Conservation (phyloP, 106 monocot genomes). For the Dendrobium chrysotoxum region DNA sequence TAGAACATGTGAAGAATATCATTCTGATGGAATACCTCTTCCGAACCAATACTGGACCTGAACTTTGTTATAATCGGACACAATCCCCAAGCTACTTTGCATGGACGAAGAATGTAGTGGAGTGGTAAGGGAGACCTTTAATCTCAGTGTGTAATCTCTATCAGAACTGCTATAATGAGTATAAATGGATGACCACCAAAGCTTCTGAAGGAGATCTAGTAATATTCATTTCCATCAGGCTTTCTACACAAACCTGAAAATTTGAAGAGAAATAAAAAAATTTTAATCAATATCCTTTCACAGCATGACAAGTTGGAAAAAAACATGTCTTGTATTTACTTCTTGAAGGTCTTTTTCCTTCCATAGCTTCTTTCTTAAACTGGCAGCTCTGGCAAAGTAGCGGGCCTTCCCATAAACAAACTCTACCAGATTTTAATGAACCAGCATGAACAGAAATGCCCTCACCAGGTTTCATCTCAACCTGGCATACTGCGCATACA, state of each 20-base stretch:
- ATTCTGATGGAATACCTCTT: background rate
- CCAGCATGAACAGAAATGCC: constrained; percentile 54
- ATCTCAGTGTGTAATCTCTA: too few species aligned
- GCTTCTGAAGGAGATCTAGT: background rate
- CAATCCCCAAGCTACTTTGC: background rate
- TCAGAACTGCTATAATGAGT: background rate
- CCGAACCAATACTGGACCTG: background rate
- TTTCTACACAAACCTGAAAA: background rate
- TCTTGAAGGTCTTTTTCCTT: constrained; percentile 49
- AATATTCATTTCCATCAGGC: background rate
- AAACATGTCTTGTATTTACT: background rate
- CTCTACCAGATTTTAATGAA: constrained; percentile 21
- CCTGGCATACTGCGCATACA: constrained; percentile 72
- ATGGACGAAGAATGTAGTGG: background rate
- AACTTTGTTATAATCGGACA: background rate
- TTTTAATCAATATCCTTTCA: background rate
- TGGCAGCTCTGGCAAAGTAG: constrained; percentile 72
- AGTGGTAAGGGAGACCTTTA: too few species aligned
- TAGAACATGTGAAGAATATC: background rate
- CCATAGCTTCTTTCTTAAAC: constrained; percentile 81
- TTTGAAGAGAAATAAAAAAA: background rate
- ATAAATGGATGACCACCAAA: background rate
- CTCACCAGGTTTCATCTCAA: constrained; percentile 79
- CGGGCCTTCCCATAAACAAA: constrained; percentile 66
- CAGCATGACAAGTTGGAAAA: background rate